Percentiles rank a stretch among this genome's conserved stretches.
Conservation (phyloP, 2,329 filamentous ascomycete species). For the Cladosporium sp. region DNA sequence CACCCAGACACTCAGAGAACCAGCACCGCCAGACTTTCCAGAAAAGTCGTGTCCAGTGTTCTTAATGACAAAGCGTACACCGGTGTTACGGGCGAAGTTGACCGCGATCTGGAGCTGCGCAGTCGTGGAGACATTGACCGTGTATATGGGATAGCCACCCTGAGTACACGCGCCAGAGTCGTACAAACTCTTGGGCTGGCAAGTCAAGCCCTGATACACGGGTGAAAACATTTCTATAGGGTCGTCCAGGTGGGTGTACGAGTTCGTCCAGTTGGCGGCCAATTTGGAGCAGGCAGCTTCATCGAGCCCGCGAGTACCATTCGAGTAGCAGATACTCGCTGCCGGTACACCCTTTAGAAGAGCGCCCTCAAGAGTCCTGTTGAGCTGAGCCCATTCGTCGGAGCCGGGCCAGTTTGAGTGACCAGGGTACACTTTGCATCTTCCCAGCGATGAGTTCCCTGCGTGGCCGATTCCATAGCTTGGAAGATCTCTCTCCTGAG, state of each 20-base stretch:
- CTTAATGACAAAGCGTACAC: slow-evolving; percentile 28
- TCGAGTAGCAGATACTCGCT: neutral
- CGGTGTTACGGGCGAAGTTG: slow-evolving; percentile 28
- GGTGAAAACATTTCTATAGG: slow-evolving; percentile 23
- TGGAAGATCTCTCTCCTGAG: no score
- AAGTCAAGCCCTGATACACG: slow-evolving; percentile 23
- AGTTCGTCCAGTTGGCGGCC: slow-evolving; percentile 20
- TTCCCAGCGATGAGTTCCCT: neutral
- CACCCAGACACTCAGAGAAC: slow-evolving; percentile 30
- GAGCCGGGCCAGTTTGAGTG: neutral
- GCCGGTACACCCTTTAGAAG: neutral
- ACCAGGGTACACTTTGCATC: slow-evolving; percentile 2
- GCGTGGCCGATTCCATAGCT: neutral
- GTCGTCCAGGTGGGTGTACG: slow-evolving; percentile 19
- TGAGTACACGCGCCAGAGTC: slow-evolving; percentile 22
- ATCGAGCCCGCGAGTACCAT: neutral
- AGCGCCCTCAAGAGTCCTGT: neutral
- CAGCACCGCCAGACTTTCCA: slow-evolving; percentile 26
- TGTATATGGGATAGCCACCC: slow-evolving; percentile 26
- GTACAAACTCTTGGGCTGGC: slow-evolving; percentile 18
- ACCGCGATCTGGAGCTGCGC: slow-evolving; percentile 25
- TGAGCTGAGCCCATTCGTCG: neutral
- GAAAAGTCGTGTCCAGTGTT: slow-evolving; percentile 33
- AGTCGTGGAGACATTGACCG: slow-evolving; percentile 24
- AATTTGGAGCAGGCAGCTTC: neutral